Conservation (phyloP, 2,329 filamentous ascomycete species). For the Beauveria rudraprayagi region DNA sequence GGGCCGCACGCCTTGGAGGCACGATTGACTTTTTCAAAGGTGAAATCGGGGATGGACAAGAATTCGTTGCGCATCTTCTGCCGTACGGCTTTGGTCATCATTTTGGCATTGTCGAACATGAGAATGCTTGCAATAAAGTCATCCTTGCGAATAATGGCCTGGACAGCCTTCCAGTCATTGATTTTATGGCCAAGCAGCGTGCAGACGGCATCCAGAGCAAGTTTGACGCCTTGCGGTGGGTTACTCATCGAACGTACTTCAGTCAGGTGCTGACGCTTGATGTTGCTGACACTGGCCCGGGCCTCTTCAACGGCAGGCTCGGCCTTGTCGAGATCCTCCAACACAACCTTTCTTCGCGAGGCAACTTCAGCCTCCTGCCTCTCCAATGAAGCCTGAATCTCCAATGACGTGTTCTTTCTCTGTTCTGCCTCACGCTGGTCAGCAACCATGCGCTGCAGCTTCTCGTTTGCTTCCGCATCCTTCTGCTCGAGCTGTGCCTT, state of each 20-base stretch:
- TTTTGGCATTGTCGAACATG: constrained; percentile 88
- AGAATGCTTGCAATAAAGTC: constrained; percentile 98
- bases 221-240: constrained; percentile 80
- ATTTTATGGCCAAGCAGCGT: constrained; percentile 86
- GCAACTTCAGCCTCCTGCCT: constrained; percentile 86
- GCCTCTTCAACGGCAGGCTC: constrained; percentile 91
- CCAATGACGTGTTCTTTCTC: constrained; percentile 76
- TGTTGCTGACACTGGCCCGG: constrained; percentile 94
- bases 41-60: constrained; percentile 89
- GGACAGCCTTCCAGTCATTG: constrained; percentile 84
- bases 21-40: constrained; percentile 90
- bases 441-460: constrained; percentile 92
- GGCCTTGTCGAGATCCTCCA: constrained; percentile 79
- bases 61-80: constrained; percentile 90
- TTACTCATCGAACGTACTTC: constrained; percentile 97
- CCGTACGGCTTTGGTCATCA: constrained; percentile 80
- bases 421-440: constrained; percentile 93
- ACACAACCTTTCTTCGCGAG: constrained; percentile 71
- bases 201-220: constrained; percentile 94
- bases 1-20: constrained; percentile 96
- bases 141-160: constrained; percentile 79
- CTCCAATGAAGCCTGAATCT: constrained; percentile 81
- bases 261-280: constrained; percentile 93
- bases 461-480: constrained; percentile 92
- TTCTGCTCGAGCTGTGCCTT: constrained; percentile 89